A percentile compares a stretch with the other conserved stretches of the same genome.
Evolutionary conservation across 2,329 filamentous ascomycete species (phyloP).

Genomic region (Elsinoe arachidis): DNA sequence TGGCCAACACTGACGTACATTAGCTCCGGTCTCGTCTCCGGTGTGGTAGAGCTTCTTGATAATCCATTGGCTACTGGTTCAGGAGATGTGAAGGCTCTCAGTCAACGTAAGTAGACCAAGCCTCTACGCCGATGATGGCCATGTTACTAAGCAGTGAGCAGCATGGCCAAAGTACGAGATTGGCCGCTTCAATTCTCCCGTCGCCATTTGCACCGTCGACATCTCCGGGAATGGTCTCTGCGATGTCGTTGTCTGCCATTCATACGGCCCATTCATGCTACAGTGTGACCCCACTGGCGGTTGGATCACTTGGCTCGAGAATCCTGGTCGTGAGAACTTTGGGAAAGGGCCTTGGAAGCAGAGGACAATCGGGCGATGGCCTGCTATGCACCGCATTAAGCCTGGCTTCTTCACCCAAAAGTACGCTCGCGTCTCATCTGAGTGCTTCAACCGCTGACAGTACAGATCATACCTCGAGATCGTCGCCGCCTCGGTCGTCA

Average conservation of each 20-base stretch:
- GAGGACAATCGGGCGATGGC: slow-evolving; percentile 6
- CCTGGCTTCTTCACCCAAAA: slow-evolving; percentile 1
- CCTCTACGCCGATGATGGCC: not conserved
- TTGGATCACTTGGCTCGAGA: slow-evolving; percentile 9
- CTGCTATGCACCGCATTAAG: slow-evolving; percentile 8
- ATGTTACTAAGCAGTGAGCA: not conserved
- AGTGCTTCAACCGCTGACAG: not conserved
- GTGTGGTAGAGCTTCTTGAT: slow-evolving; percentile 1
- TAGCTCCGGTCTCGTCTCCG: slow-evolving; percentile 5
- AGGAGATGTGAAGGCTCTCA: slow-evolving; percentile 4
- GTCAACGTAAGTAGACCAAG: not conserved
- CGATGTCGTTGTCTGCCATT: slow-evolving; percentile 8
- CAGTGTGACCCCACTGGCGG: slow-evolving; percentile 1
- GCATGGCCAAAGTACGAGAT: slow-evolving; percentile 11
- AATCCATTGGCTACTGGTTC: not conserved
- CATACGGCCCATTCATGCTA: slow-evolving; percentile 7
- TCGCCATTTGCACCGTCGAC: slow-evolving; percentile 5
- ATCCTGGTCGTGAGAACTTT: slow-evolving; percentile 7
- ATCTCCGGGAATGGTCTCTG: slow-evolving; percentile 5
- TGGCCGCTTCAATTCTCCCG: slow-evolving; percentile 4
- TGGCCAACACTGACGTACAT: not conserved
- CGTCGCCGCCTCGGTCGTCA: slow-evolving; percentile 3
- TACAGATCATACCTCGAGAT: not conserved
- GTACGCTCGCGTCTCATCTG: not conserved
- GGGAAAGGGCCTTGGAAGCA: slow-evolving; percentile 7